phyloP scores from a whole-genome alignment of 805 yeast genomes.

The Limtongia smithiae region DNA sequence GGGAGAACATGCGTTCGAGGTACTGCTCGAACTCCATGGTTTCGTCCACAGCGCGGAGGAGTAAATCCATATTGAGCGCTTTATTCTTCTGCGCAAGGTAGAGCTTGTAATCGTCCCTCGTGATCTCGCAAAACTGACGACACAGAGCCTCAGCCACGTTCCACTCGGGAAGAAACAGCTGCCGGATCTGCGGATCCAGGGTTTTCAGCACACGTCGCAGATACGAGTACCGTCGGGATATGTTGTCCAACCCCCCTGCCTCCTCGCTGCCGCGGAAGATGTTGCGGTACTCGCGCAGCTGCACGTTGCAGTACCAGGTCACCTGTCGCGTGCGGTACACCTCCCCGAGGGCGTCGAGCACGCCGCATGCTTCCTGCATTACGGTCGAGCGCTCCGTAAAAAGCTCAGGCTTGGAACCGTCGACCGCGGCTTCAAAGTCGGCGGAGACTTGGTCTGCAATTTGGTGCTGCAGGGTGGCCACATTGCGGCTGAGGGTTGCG shows the following conservation, averaged over 20 bases:
- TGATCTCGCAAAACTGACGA: slow-evolving; percentile 59
- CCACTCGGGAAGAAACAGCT: slow-evolving; percentile 71
- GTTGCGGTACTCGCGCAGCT: slow-evolving; percentile 66
- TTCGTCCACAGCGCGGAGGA: slow-evolving; percentile 66
- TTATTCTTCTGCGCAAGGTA: slow-evolving; percentile 41
- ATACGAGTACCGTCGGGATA: slow-evolving; percentile 75
- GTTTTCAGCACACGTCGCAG: slow-evolving; percentile 66
- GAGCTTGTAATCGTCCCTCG: slow-evolving; percentile 61
- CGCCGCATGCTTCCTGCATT: slow-evolving; percentile 60
- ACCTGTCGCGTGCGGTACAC: slow-evolving; percentile 57
- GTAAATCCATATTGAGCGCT: slow-evolving; percentile 55
- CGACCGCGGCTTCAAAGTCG: slow-evolving; percentile 60
- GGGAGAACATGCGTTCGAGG: slow-evolving; percentile 55
- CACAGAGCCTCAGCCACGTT: slow-evolving; percentile 60
- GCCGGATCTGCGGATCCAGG: slow-evolving; percentile 50
- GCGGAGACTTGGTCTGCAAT: slow-evolving; percentile 66
- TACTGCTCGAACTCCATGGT: slow-evolving; percentile 81
- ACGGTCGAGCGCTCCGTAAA: slow-evolving; percentile 25
- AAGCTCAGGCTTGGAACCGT: slow-evolving; percentile 38
- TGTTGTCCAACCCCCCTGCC: slow-evolving; percentile 89
- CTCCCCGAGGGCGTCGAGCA: slow-evolving; percentile 61
- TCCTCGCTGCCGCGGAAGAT: slow-evolving; percentile 81
- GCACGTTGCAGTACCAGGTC: slow-evolving; percentile 67
- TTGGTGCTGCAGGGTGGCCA: slow-evolving; percentile 55
- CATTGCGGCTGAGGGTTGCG: slow-evolving; percentile 57